Evolutionary conservation across 1,139 yeast species (phyloP), one percentile per base, ranked within the genome.

Genomic region (Saccharomyces hybrid): DNA sequence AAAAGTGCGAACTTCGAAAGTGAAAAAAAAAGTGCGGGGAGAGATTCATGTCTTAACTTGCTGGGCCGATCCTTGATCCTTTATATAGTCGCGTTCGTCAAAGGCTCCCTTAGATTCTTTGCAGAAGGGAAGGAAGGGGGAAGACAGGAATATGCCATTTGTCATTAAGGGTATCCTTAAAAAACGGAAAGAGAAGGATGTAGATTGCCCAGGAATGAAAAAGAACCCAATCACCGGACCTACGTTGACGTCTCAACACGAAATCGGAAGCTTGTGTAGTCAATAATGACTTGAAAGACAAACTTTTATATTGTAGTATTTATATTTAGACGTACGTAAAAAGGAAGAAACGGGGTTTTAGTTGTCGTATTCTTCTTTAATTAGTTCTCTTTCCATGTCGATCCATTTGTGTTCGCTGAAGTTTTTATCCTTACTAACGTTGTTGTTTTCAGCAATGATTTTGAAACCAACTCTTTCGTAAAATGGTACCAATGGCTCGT

Each of bases 391-490:
- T 19, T 65, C 71, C 72, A 70, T 68, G 55, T 69, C 67, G 50
- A 68, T 62, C 73, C 73, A 70, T 54, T 65, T 68, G 49, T 60
- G 51, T 47, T 53, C 58, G 41, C 66, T 62, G 52, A 68, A 68
- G 27, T 55, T 59, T 25, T 69, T 63, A 56, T 67, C 69, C 51
- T 61, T 59, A 26, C 55, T 42, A 34, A 69, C 71, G 25, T 62
- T 58, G 51, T 57, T 59, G 56, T 70, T 70, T 48, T 68, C 70
- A 50, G 67, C 69, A 16, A 59, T 56, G 29, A 64, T 62, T 52
- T 65, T 65, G 60, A 91, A 91, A 0, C 96, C 97, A 50, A 88
- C 77, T 62, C 86, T 80, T 63, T 83, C 84, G 71, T 91, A 91
- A 70, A 90, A 90, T 27, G 88, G 85, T 16, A 84, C 73, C 66